Conservation (phyloP, 768 basidiomycete genomes). For the Macrolepiota fuliginosa region DNA sequence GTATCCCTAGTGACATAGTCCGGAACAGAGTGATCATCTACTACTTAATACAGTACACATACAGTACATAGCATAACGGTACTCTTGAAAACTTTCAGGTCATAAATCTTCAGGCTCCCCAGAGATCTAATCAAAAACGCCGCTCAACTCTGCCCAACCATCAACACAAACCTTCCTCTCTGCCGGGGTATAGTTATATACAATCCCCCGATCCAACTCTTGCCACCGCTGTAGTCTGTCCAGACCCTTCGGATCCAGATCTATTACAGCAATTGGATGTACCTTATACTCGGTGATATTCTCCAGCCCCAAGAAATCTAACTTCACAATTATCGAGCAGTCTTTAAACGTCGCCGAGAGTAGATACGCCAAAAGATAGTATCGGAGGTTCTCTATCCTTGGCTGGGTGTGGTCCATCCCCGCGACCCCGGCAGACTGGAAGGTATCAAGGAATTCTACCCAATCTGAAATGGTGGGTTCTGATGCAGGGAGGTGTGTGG, state of each 20-base stretch:
- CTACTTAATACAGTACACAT: background rate
- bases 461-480: slow-evolving; percentile 69
- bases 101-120: background rate
- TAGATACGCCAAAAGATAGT: slow-evolving; percentile 71
- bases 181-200: slow-evolving; percentile 18
- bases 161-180: slow-evolving; percentile 33
- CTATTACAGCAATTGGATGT: slow-evolving; percentile 64
- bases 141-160: slow-evolving; percentile 15
- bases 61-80: background rate
- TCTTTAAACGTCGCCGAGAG: slow-evolving; percentile 97
- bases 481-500: slow-evolving; percentile 25
- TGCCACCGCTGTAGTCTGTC: slow-evolving; percentile 68
- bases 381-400: slow-evolving; percentile 44
- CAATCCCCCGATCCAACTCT: slow-evolving; percentile 67
- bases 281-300: slow-evolving; percentile 12
- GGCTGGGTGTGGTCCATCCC: slow-evolving; percentile 36
- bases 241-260: slow-evolving; percentile 81
- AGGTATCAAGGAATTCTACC: slow-evolving; percentile 57
- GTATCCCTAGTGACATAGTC: background rate
- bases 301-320: slow-evolving; percentile 28
- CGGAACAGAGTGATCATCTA: slow-evolving; percentile 13
- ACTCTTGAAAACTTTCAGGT: background rate
- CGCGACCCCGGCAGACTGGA: slow-evolving; percentile 33
- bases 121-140: background rate
- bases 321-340: slow-evolving; percentile 62